These are phyloP conservation scores for Trichoderma simmonsii DNA, from an alignment of 2,329 filamentous ascomycete species.

Conservation along the genomic window DNA sequence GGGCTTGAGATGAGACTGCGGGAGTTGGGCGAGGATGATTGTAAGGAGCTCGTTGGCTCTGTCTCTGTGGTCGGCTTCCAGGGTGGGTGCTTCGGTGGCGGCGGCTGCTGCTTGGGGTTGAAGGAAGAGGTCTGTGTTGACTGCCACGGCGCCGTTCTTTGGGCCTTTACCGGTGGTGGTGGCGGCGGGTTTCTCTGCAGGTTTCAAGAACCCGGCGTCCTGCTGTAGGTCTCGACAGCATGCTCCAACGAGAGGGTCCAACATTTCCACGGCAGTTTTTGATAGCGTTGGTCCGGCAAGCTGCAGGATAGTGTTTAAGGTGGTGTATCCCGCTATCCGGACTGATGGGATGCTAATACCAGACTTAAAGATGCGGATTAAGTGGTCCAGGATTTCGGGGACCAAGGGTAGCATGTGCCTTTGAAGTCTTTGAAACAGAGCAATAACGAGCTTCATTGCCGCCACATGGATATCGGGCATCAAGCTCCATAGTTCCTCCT, in stretches of 20 bases:
- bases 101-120: constrained; percentile 35
- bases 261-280: constrained; percentile 61
- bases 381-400: constrained; percentile 66
- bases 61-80: constrained; percentile 46
- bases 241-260: constrained; percentile 59
- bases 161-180: constrained; percentile 27
- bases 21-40: constrained; percentile 58
- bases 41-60: constrained; percentile 63
- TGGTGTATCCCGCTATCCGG: constrained; percentile 58
- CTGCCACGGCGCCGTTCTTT: constrained; percentile 43
- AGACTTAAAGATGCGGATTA: constrained; percentile 66
- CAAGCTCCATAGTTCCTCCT: constrained; percentile 70
- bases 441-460: constrained; percentile 59
- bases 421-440: constrained; percentile 57
- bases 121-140: constrained; percentile 74
- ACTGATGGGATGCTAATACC: constrained; percentile 51
- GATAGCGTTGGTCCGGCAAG: constrained; percentile 64
- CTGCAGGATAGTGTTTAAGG: constrained; percentile 56
- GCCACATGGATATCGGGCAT: constrained; percentile 73
- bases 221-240: constrained; percentile 74
- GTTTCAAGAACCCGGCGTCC: constrained; percentile 47
- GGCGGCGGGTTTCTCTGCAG: constrained; percentile 32
- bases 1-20: constrained; percentile 65
- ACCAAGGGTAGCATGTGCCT: constrained; percentile 56
- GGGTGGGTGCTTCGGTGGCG: constrained; percentile 31